Evolutionary conservation across 768 basidiomycete genomes (phyloP).

Genomic region (Suillus sp.): DNA sequence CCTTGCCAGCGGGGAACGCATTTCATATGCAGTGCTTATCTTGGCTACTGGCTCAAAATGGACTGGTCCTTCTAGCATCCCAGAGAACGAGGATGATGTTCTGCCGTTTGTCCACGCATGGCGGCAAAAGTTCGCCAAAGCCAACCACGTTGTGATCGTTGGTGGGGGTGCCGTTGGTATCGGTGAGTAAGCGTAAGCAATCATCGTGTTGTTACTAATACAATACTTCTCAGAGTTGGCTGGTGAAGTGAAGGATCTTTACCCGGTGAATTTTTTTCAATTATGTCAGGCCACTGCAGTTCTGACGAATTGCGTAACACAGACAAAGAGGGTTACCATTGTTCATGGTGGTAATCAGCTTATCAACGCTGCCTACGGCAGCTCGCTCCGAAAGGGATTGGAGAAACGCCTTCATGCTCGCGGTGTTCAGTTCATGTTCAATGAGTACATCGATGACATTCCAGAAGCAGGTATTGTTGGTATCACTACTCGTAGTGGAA

Average conservation of each 20-base stretch:
- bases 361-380: conserved; percentile 57
- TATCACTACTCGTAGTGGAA: conserved; percentile 54
- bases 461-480: conserved; percentile 39
- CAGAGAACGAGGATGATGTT: conserved; percentile 34
- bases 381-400: conserved; percentile 51
- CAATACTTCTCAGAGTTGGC: conserved; percentile 38
- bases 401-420: conserved; percentile 43
- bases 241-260: conserved; percentile 46
- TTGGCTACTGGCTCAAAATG: conserved; percentile 61
- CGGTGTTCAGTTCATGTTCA: conserved; percentile 52
- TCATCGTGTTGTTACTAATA: conserved; percentile 1
- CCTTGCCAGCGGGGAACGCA: conserved; percentile 49
- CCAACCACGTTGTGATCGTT: conserved; percentile 48
- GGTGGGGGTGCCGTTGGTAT: conserved; percentile 61
- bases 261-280: conserved; percentile 35
- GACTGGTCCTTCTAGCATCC: conserved; percentile 51
- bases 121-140: conserved; percentile 35
- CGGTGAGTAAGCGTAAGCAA: conserved; percentile 33
- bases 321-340: conserved; percentile 54
- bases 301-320: conserved; percentile 16
- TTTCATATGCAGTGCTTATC: conserved; percentile 59
- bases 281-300: background rate
- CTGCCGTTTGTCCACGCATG: conserved; percentile 33
- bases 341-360: conserved; percentile 58
- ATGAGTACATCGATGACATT: conserved; percentile 52